Conservation (phyloP, 805 yeast genomes). For the Starmerella floris region DNA sequence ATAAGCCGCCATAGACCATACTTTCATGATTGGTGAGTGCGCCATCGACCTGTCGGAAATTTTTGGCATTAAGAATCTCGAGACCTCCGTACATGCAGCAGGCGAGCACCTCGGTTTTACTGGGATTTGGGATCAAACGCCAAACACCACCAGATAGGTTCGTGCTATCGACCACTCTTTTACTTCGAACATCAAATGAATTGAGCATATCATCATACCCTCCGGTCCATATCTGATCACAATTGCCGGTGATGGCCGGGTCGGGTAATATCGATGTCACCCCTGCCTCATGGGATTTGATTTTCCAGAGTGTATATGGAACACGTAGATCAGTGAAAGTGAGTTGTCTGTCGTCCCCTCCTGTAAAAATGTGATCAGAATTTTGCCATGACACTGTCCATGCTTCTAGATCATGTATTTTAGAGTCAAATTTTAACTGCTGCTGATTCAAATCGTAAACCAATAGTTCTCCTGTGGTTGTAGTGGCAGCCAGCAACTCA, state of each 20-base stretch:
- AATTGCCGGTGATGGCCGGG: conserved; percentile 19
- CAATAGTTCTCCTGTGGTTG: conserved; percentile 53
- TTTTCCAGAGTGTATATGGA: conserved; percentile 20
- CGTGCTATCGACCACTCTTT: conserved; percentile 31
- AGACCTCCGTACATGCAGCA: conserved; percentile 98
- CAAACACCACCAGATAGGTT: conserved; percentile 90
- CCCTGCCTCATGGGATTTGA: conserved; percentile 76
- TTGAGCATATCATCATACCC: conserved; percentile 77
- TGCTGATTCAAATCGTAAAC: conserved; percentile 25
- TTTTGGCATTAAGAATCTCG: conserved; percentile 36
- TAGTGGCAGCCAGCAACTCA: conserved; percentile 39
- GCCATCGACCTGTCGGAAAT: conserved; percentile 9
- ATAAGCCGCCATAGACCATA: conserved; percentile 93
- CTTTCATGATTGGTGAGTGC: conserved; percentile 45
- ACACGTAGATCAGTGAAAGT: conserved; percentile 58
- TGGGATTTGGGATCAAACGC: conserved; percentile 61
- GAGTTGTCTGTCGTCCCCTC: conserved; percentile 78
- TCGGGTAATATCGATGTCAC: conserved; percentile 58
- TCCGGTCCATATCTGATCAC: conserved; percentile 54
- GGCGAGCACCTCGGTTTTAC: conserved; percentile 37
- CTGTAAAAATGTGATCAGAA: conserved; percentile 44
- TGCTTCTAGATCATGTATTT: conserved; percentile 60
- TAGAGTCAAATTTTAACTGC: conserved; percentile 10
- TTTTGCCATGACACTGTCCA: conserved; percentile 65
- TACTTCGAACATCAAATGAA: conserved; percentile 51